Conservation (phyloP, 768 basidiomycete genomes). For the Russula griseocarnosa region DNA sequence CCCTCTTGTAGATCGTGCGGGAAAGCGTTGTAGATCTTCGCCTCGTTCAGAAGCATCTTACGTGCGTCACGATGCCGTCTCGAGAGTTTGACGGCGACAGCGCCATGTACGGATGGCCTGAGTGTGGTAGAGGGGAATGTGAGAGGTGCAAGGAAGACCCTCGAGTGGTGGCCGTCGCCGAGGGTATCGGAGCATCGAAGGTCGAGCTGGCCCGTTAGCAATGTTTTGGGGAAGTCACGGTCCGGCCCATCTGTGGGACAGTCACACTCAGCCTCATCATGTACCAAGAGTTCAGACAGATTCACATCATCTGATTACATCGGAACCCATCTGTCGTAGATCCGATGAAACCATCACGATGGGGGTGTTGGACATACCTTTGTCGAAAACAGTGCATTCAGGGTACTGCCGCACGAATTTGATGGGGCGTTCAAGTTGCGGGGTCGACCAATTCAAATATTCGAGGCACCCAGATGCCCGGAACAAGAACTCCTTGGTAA, state of each 20-base stretch:
- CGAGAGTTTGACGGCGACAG: constrained; percentile 34
- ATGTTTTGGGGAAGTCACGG: neutral
- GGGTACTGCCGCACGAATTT: constrained; percentile 7
- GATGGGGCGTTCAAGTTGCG: neutral
- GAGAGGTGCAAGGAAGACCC: constrained; percentile 49
- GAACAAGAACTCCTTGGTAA: neutral
- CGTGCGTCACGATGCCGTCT: neutral
- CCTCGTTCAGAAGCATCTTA: constrained; percentile 37
- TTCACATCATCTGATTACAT: too few species aligned
- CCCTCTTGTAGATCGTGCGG: constrained; percentile 46
- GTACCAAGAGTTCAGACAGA: neutral
- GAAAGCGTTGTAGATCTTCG: constrained; percentile 44
- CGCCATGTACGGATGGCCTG: neutral
- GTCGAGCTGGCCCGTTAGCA: too few species aligned
- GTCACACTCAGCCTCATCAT: too few species aligned
- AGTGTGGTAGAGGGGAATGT: constrained; percentile 42
- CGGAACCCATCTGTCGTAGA: too few species aligned
- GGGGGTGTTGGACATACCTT: constrained; percentile 1
- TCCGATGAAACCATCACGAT: too few species aligned
- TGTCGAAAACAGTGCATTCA: neutral
- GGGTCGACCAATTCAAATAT: too few species aligned
- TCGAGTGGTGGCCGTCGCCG: constrained; percentile 52
- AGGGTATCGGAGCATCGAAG: constrained; percentile 30
- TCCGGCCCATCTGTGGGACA: too few species aligned
- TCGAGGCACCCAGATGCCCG: too few species aligned